phyloP scores from a whole-genome alignment of 441 rosid species.

The Croton laevigatus region DNA sequence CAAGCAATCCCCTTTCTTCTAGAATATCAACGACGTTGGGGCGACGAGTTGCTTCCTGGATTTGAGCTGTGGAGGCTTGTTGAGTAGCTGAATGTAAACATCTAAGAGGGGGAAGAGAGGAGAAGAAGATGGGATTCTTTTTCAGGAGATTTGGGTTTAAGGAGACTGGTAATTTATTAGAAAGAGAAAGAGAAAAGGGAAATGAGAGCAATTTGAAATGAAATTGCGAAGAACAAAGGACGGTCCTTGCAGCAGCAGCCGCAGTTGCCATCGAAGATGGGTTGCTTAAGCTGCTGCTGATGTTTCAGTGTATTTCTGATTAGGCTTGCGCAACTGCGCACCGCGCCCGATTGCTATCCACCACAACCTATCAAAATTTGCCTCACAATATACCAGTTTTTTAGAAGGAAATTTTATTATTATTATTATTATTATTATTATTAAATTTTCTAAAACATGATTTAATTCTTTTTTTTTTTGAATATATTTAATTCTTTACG shows the following conservation, averaged over 20 bases:
- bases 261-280: slow-evolving; percentile 21
- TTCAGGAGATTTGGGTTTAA: slow-evolving; percentile 15
- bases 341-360: not conserved
- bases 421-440: too few species aligned
- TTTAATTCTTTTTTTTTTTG: too few species aligned
- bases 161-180: slow-evolving; percentile 16
- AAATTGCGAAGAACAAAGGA: slow-evolving; percentile 33
- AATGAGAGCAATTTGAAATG: slow-evolving; percentile 29
- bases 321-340: not conserved
- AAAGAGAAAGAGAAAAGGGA: slow-evolving; percentile 30
- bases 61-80: slow-evolving; percentile 19
- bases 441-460: too few species aligned
- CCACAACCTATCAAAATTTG: not conserved
- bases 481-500: too few species aligned
- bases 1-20: slow-evolving; percentile 76
- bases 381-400: not conserved
- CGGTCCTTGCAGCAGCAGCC: slow-evolving; percentile 38
- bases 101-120: slow-evolving; percentile 32
- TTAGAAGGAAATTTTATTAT: too few species aligned
- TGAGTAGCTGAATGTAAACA: slow-evolving; percentile 38
- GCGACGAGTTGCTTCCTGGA: slow-evolving; percentile 17
- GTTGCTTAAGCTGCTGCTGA: not conserved
- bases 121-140: slow-evolving; percentile 20
- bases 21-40: slow-evolving; percentile 65
- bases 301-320: not conserved